Conservation (phyloP, 140 eudicot species). For the Bidens hawaiensis region DNA sequence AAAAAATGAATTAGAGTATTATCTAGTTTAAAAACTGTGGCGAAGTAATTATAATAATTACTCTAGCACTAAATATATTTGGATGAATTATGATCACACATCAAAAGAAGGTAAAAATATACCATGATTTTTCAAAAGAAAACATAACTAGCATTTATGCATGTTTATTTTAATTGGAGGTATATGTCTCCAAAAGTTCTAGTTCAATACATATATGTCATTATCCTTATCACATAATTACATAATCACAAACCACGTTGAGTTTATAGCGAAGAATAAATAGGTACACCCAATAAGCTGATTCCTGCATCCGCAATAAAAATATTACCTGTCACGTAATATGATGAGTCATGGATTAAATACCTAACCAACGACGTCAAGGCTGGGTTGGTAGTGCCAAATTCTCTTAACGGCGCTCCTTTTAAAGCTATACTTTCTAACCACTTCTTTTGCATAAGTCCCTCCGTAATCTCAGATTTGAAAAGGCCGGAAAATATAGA, state of each 20-base stretch:
- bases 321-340: conserved; percentile 23
- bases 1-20: too few species aligned
- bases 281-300: conserved; percentile 1
- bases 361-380: conserved; percentile 31
- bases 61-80: too few species aligned
- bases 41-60: too few species aligned
- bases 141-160: neutral
- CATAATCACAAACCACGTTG: neutral
- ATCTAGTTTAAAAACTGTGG: too few species aligned
- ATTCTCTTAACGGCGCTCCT: neutral
- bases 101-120: too few species aligned
- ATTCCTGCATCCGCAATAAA: conserved; percentile 16
- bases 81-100: too few species aligned
- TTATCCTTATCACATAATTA: neutral
- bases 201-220: neutral
- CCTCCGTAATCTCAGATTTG: conserved; percentile 29
- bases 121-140: neutral
- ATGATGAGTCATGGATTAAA: conserved; percentile 20
- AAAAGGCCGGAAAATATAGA: conserved; percentile 29
- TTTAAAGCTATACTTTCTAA: conserved; percentile 5
- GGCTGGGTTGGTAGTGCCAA: conserved; percentile 21
- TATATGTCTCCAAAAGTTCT: neutral
- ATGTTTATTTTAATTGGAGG: neutral
- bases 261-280: conserved; percentile 20
- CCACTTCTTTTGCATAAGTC: conserved; percentile 11